These are phyloP conservation scores for Cytospora paraplurivora DNA, from an alignment of 2,329 filamentous ascomycete species.

Conservation along the genomic window DNA sequence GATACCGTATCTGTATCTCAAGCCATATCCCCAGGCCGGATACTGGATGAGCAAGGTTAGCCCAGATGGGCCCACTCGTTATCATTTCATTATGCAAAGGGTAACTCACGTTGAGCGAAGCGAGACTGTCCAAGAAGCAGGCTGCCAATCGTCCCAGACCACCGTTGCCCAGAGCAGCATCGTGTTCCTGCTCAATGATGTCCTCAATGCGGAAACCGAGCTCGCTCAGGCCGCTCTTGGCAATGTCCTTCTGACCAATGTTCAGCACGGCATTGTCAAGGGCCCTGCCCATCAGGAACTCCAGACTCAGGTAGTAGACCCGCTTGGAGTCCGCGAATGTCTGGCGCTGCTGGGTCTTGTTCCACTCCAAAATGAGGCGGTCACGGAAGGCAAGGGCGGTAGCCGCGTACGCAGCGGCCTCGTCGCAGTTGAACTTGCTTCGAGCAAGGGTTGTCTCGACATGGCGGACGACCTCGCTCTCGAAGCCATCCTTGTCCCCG, in stretches of 20 bases:
- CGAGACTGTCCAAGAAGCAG: constrained; percentile 95
- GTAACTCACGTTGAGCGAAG: constrained; percentile 68
- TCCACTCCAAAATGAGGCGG: constrained; percentile 92
- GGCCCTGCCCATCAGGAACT: constrained; percentile 96
- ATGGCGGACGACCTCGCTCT: constrained; percentile 86
- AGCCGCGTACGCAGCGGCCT: constrained; percentile 87
- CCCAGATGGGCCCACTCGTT: background rate
- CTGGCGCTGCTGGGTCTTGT: constrained; percentile 95
- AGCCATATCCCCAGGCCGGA: constrained; percentile 94
- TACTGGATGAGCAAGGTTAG: constrained; percentile 46
- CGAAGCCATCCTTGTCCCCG: constrained; percentile 77
- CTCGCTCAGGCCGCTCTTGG: constrained; percentile 79
- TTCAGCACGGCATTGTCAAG: constrained; percentile 99
- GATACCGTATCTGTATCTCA: constrained; percentile 95
- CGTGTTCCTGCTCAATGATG: constrained; percentile 90
- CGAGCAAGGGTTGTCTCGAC: constrained; percentile 95
- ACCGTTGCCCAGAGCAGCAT: constrained; percentile 94
- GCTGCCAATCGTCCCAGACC: constrained; percentile 92
- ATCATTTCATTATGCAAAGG: background rate
- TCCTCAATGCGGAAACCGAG: constrained; percentile 98
- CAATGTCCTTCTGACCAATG: constrained; percentile 81
- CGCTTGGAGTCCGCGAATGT: constrained; percentile 89
- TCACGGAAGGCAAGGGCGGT: constrained; percentile 92
- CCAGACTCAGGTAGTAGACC: constrained; percentile 94
- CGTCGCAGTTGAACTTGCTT: constrained; percentile 98